These are phyloP conservation scores for Fraxinus pennsylvanica DNA, from an alignment of 257 asterid genomes.

Conservation along the genomic window DNA sequence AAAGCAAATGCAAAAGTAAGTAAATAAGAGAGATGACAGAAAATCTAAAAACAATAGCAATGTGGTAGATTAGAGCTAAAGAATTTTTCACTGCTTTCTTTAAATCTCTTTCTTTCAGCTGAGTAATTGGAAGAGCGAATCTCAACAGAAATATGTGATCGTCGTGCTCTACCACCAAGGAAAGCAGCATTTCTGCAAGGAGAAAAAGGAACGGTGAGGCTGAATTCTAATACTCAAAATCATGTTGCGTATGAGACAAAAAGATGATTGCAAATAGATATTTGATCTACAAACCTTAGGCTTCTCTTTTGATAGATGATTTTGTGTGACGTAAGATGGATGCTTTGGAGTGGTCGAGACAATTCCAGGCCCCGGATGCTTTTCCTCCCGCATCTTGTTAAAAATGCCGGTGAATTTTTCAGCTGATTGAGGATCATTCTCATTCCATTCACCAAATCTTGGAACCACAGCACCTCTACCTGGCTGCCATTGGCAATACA, in stretches of 20 bases:
- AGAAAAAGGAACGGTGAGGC: neutral
- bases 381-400: constrained; percentile 59
- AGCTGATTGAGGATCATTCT: constrained; percentile 63
- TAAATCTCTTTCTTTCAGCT: neutral
- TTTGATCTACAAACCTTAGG: constrained; percentile 39
- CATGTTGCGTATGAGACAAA: neutral
- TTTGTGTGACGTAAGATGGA: constrained; percentile 27
- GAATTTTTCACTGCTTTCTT: neutral
- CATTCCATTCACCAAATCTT: constrained; percentile 88
- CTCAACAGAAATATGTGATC: neutral
- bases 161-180: constrained; percentile 39
- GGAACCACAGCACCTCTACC: constrained; percentile 81
- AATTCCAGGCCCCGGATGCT: constrained; percentile 42
- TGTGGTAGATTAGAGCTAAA: too few relatives aligned
- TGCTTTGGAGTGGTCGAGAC: constrained; percentile 45
- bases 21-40: too few relatives aligned
- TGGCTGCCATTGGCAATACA: constrained; percentile 42
- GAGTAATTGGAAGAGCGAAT: neutral
- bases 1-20: too few relatives aligned
- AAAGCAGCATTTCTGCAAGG: constrained; percentile 50
- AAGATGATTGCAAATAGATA: neutral
- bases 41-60: neutral
- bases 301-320: constrained; percentile 28
- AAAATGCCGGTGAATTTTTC: constrained; percentile 78
- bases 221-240: neutral